These are phyloP conservation scores for Phytopythium delawarense DNA, from an alignment of 352 stramenopile genomes.

Conservation along the genomic window DNA sequence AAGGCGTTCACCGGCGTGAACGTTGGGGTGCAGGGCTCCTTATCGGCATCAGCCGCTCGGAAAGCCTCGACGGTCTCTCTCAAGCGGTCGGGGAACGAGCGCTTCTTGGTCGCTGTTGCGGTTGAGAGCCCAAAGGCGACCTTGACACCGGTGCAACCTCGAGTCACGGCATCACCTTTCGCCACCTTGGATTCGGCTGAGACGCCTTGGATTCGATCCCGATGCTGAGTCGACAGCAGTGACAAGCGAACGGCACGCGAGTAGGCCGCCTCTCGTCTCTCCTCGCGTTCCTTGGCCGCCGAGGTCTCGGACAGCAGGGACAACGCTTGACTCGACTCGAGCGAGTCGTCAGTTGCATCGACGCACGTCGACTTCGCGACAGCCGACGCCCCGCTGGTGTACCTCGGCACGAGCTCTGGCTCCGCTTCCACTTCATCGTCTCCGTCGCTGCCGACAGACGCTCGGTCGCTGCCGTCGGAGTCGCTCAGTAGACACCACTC, in stretches of 20 bases:
- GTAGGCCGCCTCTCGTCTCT: conserved; percentile 8
- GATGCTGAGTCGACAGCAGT: conserved; percentile 35
- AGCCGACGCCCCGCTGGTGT: background rate
- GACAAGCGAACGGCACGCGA: conserved; percentile 25
- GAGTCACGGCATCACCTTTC: background rate
- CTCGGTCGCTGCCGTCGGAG: conserved; percentile 22
- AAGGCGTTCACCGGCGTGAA: conserved; percentile 25
- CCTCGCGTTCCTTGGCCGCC: background rate
- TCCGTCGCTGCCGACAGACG: conserved; percentile 15
- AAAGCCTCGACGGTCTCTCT: conserved; percentile 17
- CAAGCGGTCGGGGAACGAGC: conserved; percentile 22
- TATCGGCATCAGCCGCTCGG: background rate
- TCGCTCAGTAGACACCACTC: conserved; percentile 58
- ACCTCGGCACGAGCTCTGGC: conserved; percentile 11
- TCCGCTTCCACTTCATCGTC: conserved; percentile 27
- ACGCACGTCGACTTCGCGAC: background rate
- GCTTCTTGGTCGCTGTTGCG: conserved; percentile 1
- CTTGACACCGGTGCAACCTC: conserved; percentile 11
- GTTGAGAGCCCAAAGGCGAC: conserved; percentile 18
- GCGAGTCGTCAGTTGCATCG: background rate
- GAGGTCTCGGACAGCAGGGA: background rate
- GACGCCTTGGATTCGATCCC: conserved; percentile 9
- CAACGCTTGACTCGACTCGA: background rate
- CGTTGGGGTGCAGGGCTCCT: conserved; percentile 7
- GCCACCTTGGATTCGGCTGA: background rate